Evolutionary conservation across 768 basidiomycete species (phyloP).

Genomic region (Clathrus columnatus): DNA sequence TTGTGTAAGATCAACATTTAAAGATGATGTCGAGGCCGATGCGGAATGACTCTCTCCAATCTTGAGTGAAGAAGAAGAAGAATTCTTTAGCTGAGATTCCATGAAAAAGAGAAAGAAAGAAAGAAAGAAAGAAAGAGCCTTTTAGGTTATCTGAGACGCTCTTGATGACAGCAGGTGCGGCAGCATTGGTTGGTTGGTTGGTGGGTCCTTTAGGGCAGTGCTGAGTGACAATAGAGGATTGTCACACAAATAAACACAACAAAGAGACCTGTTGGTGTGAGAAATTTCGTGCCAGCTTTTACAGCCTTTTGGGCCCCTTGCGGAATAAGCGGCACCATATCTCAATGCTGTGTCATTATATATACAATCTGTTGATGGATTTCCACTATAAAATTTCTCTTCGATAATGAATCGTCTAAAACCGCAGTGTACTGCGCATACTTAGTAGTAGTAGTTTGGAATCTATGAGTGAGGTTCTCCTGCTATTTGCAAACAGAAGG

Average conservation of each 20-base stretch:
- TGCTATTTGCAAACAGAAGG: too few relatives aligned
- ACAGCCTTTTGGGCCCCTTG: too few relatives aligned
- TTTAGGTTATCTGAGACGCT: background rate
- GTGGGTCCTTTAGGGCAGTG: background rate
- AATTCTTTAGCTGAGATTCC: background rate
- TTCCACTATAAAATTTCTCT: too few relatives aligned
- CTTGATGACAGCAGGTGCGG: background rate
- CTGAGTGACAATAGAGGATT: background rate
- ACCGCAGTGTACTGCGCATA: too few relatives aligned
- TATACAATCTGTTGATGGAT: too few relatives aligned
- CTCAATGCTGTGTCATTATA: too few relatives aligned
- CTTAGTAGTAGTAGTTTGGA: too few relatives aligned
- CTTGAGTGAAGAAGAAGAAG: background rate
- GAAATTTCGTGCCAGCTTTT: too few relatives aligned
- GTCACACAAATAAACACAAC: background rate
- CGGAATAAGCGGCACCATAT: too few relatives aligned
- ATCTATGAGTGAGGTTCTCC: too few relatives aligned
- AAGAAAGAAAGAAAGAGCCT: background rate
- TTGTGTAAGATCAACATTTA: background rate
- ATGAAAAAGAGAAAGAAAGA: background rate
- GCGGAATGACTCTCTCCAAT: background rate
- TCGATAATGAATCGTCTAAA: too few relatives aligned
- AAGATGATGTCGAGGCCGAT: background rate
- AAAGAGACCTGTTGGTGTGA: too few relatives aligned
- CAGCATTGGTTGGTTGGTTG: background rate